phyloP scores from a whole-genome alignment of 805 yeast species.

The Huiozyma naganishii region DNA sequence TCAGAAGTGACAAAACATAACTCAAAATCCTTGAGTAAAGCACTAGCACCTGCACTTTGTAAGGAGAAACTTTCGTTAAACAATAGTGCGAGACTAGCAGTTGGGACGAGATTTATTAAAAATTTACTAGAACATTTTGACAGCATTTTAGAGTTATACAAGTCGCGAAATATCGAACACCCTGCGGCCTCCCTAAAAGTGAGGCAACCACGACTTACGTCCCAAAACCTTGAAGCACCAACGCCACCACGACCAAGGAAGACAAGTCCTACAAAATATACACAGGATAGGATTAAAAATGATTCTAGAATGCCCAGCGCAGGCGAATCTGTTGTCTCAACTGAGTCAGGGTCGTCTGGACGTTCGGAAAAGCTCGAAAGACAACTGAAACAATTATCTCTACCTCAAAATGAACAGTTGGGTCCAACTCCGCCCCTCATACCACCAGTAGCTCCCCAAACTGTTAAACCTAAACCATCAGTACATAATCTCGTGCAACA shows the following conservation, averaged over 20 bases:
- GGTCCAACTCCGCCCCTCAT: too few relatives aligned
- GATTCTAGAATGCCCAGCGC: not conserved
- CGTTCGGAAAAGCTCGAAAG: too few relatives aligned
- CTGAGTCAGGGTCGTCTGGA: too few relatives aligned
- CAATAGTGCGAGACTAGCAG: slow-evolving; percentile 37
- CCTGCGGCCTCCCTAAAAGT: not conserved
- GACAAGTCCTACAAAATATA: slow-evolving; percentile 16
- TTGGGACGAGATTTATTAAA: slow-evolving; percentile 44
- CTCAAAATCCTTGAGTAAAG: slow-evolving; percentile 29
- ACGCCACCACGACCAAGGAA: slow-evolving; percentile 21
- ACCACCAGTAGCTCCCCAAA: too few relatives aligned
- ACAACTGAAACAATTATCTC: too few relatives aligned
- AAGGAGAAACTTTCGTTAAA: slow-evolving; percentile 36
- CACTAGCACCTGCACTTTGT: slow-evolving; percentile 45
- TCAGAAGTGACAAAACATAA: slow-evolving; percentile 34
- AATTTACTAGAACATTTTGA: slow-evolving; percentile 45
- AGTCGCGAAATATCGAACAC: not conserved
- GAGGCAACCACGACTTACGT: not conserved
- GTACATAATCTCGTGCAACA: too few relatives aligned
- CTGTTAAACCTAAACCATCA: too few relatives aligned
- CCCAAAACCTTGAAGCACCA: slow-evolving; percentile 9
- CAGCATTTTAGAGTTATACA: slow-evolving; percentile 16
- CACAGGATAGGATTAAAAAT: not conserved
- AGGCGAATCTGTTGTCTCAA: too few relatives aligned
- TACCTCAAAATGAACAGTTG: too few relatives aligned